phyloP scores from a whole-genome alignment of 2,329 filamentous ascomycete genomes.

The Hypomyces perniciosus region DNA sequence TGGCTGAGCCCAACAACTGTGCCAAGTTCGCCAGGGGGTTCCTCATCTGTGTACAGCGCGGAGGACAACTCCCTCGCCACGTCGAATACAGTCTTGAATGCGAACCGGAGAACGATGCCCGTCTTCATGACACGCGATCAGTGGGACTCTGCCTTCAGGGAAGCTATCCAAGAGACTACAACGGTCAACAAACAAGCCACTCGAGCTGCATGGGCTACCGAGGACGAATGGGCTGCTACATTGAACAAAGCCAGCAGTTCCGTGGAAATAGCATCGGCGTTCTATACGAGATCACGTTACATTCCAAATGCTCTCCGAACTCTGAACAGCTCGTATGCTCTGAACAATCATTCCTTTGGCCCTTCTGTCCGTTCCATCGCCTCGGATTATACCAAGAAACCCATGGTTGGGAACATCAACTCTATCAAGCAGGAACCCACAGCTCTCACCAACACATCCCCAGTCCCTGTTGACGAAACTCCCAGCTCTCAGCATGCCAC shows the following conservation, averaged over 20 bases:
- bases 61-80: background rate
- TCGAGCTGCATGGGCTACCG: background rate
- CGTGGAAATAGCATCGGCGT: background rate
- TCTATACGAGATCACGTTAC: background rate
- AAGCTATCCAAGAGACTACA: background rate
- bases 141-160: constrained; percentile 8
- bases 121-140: constrained; percentile 10
- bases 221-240: background rate
- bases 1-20: background rate
- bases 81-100: background rate
- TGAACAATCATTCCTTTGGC: constrained; percentile 9
- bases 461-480: background rate
- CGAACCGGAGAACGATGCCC: background rate
- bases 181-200: background rate
- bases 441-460: background rate
- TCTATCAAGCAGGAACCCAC: background rate
- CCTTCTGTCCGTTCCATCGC: constrained; percentile 8
- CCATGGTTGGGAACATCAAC: background rate
- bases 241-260: background rate
- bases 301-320: background rate
- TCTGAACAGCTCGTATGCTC: constrained; percentile 2
- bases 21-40: background rate
- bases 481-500: constrained; percentile 3
- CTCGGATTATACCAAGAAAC: constrained; percentile 1
- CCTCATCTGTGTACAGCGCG: background rate